Evolutionary conservation across 2,329 filamentous ascomycete genomes (phyloP).

Genomic region (Colletotrichum lindemuthianum): DNA sequence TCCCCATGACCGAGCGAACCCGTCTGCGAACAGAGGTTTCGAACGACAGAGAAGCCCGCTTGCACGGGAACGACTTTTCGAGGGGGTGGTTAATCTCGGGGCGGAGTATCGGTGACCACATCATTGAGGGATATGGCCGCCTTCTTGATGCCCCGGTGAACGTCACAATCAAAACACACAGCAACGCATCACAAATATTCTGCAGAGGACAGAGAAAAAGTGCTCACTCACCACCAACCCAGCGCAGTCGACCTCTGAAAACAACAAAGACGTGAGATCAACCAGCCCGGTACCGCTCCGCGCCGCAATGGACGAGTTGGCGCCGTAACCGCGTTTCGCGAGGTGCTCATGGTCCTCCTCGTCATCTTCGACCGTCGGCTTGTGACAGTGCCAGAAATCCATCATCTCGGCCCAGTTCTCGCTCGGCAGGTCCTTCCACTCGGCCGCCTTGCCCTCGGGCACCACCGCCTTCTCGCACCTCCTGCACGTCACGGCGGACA

Average conservation of each 20-base stretch:
- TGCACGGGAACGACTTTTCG: slow-evolving; percentile 38
- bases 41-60: slow-evolving; percentile 8
- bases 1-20: slow-evolving; percentile 49
- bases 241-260: slow-evolving; percentile 73
- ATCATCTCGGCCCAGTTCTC: slow-evolving; percentile 99
- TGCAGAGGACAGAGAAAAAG: slow-evolving; percentile 14
- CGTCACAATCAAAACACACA: slow-evolving; percentile 10
- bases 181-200: slow-evolving; percentile 13
- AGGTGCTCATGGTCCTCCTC: slow-evolving; percentile 56
- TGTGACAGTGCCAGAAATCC: slow-evolving; percentile 99
- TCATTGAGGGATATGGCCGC: slow-evolving; percentile 67
- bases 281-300: slow-evolving; percentile 77
- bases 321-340: slow-evolving; percentile 81
- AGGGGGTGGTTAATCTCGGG: slow-evolving; percentile 63
- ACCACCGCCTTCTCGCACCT: slow-evolving; percentile 53
- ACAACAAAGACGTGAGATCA: slow-evolving; percentile 80
- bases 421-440: slow-evolving; percentile 94
- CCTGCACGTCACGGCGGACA: slow-evolving; percentile 55
- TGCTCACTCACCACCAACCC: slow-evolving; percentile 49
- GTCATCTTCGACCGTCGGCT: slow-evolving; percentile 72
- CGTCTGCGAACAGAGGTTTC: slow-evolving; percentile 43
- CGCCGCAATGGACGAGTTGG: slow-evolving; percentile 77
- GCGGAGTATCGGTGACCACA: slow-evolving; percentile 75
- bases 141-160: slow-evolving; percentile 65
- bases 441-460: slow-evolving; percentile 49